Percentiles rank a stretch among this genome's conserved stretches.
These are phyloP conservation scores for Penicillium mononematosum DNA, from an alignment of 495 filamentous ascomycete species.

Conservation along the genomic window DNA sequence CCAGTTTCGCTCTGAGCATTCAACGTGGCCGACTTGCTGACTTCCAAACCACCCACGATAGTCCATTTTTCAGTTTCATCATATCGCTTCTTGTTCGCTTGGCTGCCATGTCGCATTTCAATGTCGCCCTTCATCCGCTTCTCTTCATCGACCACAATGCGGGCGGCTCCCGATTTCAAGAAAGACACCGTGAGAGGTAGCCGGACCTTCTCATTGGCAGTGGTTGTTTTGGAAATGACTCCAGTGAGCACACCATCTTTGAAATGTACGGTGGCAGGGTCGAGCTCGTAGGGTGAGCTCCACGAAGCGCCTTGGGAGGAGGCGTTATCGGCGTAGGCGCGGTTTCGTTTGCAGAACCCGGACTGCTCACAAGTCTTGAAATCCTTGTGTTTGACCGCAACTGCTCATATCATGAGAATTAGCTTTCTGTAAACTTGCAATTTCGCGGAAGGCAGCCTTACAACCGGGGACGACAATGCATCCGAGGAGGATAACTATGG, in stretches of 20 bases:
- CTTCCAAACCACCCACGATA: slow-evolving; percentile 72
- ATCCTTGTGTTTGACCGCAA: slow-evolving; percentile 85
- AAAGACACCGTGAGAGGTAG: slow-evolving; percentile 86
- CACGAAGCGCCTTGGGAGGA: slow-evolving; percentile 61
- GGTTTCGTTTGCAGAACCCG: slow-evolving; percentile 94
- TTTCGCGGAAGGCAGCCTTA: slow-evolving; percentile 19
- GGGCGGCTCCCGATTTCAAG: slow-evolving; percentile 79
- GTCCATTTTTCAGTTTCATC: slow-evolving; percentile 87
- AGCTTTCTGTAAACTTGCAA: not conserved
- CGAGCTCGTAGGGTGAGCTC: slow-evolving; percentile 78
- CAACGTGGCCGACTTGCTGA: slow-evolving; percentile 65
- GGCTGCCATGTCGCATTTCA: slow-evolving; percentile 78
- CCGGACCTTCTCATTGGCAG: slow-evolving; percentile 62
- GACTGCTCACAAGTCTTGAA: slow-evolving; percentile 96
- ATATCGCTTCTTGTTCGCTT: slow-evolving; percentile 85
- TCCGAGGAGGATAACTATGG: slow-evolving; percentile 38
- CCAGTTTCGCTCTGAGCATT: slow-evolving; percentile 55
- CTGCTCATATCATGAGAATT: slow-evolving; percentile 38
- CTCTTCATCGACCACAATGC: slow-evolving; percentile 88
- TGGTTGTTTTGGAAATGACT: slow-evolving; percentile 71
- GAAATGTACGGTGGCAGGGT: slow-evolving; percentile 67
- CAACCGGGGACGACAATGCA: slow-evolving; percentile 43
- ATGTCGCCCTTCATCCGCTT: slow-evolving; percentile 86
- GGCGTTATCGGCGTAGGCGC: slow-evolving; percentile 79
- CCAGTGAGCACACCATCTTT: slow-evolving; percentile 78